Percentiles rank a stretch among this genome's conserved stretches.
These are phyloP conservation scores for slime mould (Dictyostelium discoideum) DNA, from an alignment of 78 protist species.

Conservation along the genomic window DNA sequence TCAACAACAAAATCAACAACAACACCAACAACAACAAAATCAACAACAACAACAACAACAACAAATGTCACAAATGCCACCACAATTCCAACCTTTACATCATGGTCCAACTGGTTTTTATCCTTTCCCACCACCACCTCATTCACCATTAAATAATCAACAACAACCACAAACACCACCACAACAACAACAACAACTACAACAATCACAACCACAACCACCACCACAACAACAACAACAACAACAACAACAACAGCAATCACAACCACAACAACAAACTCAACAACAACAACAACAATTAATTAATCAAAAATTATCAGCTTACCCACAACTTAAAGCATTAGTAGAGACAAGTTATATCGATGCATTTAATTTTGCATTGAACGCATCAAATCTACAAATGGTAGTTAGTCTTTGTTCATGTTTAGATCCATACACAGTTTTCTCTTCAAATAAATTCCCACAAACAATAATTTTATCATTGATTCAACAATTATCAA, in stretches of 20 bases:
- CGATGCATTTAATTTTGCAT: conserved; percentile 48
- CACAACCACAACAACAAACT: neutral
- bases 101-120: neutral
- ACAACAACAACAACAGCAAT: neutral
- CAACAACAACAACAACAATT: neutral
- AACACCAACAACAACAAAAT: no score
- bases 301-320: neutral
- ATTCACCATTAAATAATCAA: neutral
- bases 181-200: neutral
- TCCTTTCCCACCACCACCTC: conserved; percentile 3
- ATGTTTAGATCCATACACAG: conserved; percentile 10
- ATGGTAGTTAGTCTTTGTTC: conserved; percentile 66
- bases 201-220: neutral
- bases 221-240: neutral
- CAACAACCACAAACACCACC: neutral
- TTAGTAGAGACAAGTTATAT: conserved; percentile 23
- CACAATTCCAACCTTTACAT: neutral
- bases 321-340: conserved; percentile 42
- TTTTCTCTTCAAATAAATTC: neutral
- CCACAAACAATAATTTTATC: conserved; percentile 46
- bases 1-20: conserved; percentile 19
- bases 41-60: neutral
- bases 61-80: conserved; percentile 4
- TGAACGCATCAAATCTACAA: conserved; percentile 41
- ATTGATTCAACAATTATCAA: conserved; percentile 60